Base-by-base conservation (phyloP, 306 rosid genomes). In the Quercus bicolor region DNA sequence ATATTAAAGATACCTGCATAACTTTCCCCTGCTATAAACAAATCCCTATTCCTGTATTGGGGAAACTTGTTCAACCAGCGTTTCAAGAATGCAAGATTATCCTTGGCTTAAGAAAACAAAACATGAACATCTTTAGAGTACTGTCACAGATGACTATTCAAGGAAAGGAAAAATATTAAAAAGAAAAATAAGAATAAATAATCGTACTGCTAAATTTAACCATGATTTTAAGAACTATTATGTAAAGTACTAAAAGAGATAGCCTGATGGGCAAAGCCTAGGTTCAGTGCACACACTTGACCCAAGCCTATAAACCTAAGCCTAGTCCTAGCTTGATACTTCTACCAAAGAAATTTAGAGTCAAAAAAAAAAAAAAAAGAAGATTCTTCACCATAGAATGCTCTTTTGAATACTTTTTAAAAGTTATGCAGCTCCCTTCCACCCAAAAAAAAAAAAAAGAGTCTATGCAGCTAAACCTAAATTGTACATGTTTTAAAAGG, bases 11-110 rank as follows among this genome's bases (percentile, higher is more conserved):
- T 78, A 91, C 96, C 96, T 3, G 96, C 96, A 76, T 91, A 91
- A 81, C 96, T 89, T 84, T 91, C 96, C 55, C 96, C 96, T 20
- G 87, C 80, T 11, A 91, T 84, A 83, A 87, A 91, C 82, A 91
- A 78, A 69, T 89, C 87, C 55, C 84, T 87, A 37, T 84, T 77
- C 74, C 79, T 87, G 86, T 86, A 91, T 26, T 87, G 78, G 8
- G 96, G 93, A 77, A 87, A 91, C 86, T 87, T 87, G 15, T 79
- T 72, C 76, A 91, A 84, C 96, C 96, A 91, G 80, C 88, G 87
- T 78, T 81, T 75, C 88, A 91, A 80, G 88, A 91, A 91, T 56
- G 81, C 57, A 29, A 91, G 75, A 61, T 91, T 91, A 84, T 81
- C 91, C 84, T 82, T 86, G 81, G 96, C 96, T 91, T 84, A 83